Base-by-base conservation (phyloP, 352 stramenopile genomes). In the Peronospora farinosa region DNA sequence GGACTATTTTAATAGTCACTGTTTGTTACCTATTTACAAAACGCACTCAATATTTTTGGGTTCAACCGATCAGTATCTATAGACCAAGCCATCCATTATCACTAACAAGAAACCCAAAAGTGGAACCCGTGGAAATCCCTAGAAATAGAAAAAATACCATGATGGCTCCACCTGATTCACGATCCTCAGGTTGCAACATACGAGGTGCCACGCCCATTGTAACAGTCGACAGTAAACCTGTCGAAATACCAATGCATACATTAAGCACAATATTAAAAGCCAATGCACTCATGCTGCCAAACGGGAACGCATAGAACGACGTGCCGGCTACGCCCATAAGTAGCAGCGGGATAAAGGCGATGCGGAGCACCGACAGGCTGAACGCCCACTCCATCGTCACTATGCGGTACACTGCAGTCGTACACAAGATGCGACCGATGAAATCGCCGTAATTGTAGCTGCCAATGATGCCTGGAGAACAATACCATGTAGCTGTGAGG, bases 401-500 rank as follows among this genome's bases (percentile, higher is more conserved):
- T 32, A 78, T 41, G 23, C 71, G 72, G 54, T 78, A 84, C 19
- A 75, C 65, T 10, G 61, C 54, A 13, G 62, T 65, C 5, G 57
- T 70, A 32, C 47, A 79, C 37, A 84, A 30, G 39, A 86, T 50
- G 9, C 74, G 68, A 16, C 70, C 77, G 39, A 84, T 54, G 43
- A 79, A 80, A 40, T 86, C 72, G 12, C 74, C 74, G 60, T 75
- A 82, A 63, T 81, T 83, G 69, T 76, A 86, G 43, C 50, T 65
- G 16, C 58, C 73, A 30, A 85, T 70, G 49, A 84, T 74, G 12
- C 73, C 76, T 1, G 73, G 71, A 6, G 69, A 65, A 57, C 54
- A 72, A 42, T 78, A 83, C 76, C 74, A 86, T 3, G 50, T 52
- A 5, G 19, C 25, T 2, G 56, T 68, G 30, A 71, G 27, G 11